Conservation (phyloP, 2,329 filamentous ascomycete genomes). For the Epichloe festucae region DNA sequence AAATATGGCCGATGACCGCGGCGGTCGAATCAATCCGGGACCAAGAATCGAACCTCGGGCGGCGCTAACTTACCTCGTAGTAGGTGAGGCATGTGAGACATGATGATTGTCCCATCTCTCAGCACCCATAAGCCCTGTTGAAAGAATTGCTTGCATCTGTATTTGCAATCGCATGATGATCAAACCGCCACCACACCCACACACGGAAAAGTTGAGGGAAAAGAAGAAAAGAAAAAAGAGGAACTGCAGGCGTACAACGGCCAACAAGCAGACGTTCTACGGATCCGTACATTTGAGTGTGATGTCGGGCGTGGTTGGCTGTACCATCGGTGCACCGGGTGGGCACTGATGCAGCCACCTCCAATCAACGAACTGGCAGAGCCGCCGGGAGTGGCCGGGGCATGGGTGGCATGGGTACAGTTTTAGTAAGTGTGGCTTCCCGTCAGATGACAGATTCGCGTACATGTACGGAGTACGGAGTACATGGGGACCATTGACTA, state of each 20-base stretch:
- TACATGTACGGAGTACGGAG: no score
- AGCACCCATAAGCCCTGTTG: background rate
- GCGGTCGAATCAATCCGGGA: background rate
- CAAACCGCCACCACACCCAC: no score
- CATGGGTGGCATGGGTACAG: background rate
- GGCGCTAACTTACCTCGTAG: background rate
- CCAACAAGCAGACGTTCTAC: background rate
- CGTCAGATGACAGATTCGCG: background rate
- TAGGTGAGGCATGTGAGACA: background rate
- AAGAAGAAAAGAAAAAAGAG: no score
- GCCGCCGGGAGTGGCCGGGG: slow-evolving; percentile 1
- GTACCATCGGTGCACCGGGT: background rate
- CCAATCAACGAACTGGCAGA: slow-evolving; percentile 4
- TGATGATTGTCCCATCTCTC: background rate
- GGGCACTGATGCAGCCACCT: background rate
- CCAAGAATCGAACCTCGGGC: background rate
- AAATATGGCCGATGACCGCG: background rate
- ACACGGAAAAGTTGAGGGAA: no score
- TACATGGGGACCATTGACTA: no score
- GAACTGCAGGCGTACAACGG: background rate
- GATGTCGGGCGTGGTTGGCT: slow-evolving; percentile 1
- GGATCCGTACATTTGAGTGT: background rate
- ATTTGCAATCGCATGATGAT: no score
- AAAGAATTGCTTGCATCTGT: background rate
- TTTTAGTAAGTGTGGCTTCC: background rate